Base-by-base conservation (phyloP, 2,329 filamentous ascomycete species). In the Hypoxylon rubiginosum region DNA sequence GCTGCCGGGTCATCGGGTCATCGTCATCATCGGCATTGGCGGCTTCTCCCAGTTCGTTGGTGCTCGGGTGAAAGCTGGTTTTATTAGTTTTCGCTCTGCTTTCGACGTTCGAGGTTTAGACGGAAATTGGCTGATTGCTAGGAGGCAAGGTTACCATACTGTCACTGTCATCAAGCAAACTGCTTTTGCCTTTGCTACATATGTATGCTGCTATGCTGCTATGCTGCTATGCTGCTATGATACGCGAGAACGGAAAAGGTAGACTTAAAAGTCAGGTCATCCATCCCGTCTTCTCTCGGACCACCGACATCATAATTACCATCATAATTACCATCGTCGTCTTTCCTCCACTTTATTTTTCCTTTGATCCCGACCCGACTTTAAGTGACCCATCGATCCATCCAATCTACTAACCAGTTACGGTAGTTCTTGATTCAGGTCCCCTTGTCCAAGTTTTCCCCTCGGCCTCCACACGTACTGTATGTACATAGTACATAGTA, bases 371-470 rank as follows among this genome's bases (percentile, higher is more conserved):
- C 28, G 53, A 30, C 43, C 57, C 50, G 48, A 30, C 34, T 51
- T 46, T 32, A 43, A 34, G 45, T 41, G 17, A 21, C 49, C n/a
- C 17, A 53, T 53, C n/a, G 10, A 52, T 41, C 51, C 30, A 61
- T 62, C 50, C 11, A 48, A 46, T 9, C 19, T 34, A 43, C 66
- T 66, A 68, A 66, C 66, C 55, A 7, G 30, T 54, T 54, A 32
- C 50, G 41, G 66, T 32, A 59, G 13, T 17, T 36, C 30, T 57
- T 66, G 51, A 68, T 66, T 68, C 58, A 66, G 62, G 52, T 62
- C 58, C 66, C 66, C 53, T 36, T 65, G 61, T 58, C 53, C 11
- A 32, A 36, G 43, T 54, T 55, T 58, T 41, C 39, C 34, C 41
- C 49, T 65, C 62, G n/a, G 28, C 39, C 52, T 13, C 60, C 36